Evolutionary conservation across 805 yeast species (phyloP), one percentile per base, ranked within the genome.

Genomic region (Ogataea haglerorum): DNA sequence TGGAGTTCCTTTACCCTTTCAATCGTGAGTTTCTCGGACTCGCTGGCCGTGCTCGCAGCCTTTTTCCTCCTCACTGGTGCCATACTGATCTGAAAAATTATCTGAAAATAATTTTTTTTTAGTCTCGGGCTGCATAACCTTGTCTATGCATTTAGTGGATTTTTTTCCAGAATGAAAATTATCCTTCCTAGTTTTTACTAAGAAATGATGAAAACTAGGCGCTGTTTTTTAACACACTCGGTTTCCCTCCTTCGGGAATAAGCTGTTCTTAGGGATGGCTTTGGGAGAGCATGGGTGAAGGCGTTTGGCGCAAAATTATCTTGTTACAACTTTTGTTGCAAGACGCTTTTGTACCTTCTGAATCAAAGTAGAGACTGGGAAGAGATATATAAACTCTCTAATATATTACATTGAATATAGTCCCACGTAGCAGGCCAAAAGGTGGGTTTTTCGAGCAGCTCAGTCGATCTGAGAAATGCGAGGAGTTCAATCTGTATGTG

Each of bases 151-250:
- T 38, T 32, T 32, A 22, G 9, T 16, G 10, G 17, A 19, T 27
- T 24, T 34, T 34, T 40, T 33, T 28, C n/a, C 14, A 8, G 9
- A 32, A 6, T 10, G 33, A 34, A 33, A 34, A 40, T 24, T 74
- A 78, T 69, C 73, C 82, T 79, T 76, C 78, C 82, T 77, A 75
- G 75, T 79, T 76, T 76, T 75, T 72, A 73, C 65, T 71, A 69
- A 55, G 61, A 65, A 51, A 73, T 76, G 82, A 76, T 76, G 82
- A 76, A 70, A 65, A 64, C 76, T 73, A 71, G 73, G 80, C 80
- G 76, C 52, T 57, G 63, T 56, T 57, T 58, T 50, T 58, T 54
- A 58, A 56, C 61, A 46, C 63, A 53, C 48, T 70, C 58, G 51
- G 55, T 47, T 45, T 53, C 58, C 62, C 64, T 47, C 52, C 43